phyloP scores from a whole-genome alignment of 2,329 filamentous ascomycete genomes.

The Plenodomus lindquistii region DNA sequence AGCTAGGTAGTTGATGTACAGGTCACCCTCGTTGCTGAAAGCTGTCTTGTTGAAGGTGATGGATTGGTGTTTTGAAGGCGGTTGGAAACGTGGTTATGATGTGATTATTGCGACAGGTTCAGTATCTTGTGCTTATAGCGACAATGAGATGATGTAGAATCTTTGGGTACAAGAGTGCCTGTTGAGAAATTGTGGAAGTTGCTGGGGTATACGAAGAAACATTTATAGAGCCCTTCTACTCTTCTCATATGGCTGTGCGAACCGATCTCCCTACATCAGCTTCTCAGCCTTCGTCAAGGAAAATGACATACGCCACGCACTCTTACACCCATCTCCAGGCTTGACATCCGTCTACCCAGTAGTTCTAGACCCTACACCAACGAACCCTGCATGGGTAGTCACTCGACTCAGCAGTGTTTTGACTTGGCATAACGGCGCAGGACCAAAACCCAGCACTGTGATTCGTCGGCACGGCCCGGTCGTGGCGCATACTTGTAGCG shows the following conservation, averaged over 20 bases:
- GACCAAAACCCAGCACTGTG: neutral
- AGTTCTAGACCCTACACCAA: neutral
- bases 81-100: neutral
- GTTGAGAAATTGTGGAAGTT: too few species aligned
- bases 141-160: too few species aligned
- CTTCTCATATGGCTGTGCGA: neutral
- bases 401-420: neutral
- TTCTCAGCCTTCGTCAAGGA: neutral
- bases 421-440: slow-evolving; percentile 1
- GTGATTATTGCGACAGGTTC: too few species aligned
- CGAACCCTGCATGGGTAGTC: neutral
- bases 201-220: too few species aligned
- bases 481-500: slow-evolving; percentile 3
- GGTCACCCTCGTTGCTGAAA: neutral
- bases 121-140: too few species aligned
- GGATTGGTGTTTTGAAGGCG: neutral
- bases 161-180: too few species aligned
- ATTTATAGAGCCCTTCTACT: too few species aligned
- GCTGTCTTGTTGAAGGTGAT: too few species aligned
- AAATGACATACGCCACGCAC: slow-evolving; percentile 2
- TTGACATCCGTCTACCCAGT: neutral
- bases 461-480: slow-evolving; percentile 1
- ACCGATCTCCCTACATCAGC: neutral
- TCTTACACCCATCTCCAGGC: neutral
- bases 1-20: neutral